Conservation (phyloP, 2,329 filamentous ascomycete species). For the Stylonectria norvegica region DNA sequence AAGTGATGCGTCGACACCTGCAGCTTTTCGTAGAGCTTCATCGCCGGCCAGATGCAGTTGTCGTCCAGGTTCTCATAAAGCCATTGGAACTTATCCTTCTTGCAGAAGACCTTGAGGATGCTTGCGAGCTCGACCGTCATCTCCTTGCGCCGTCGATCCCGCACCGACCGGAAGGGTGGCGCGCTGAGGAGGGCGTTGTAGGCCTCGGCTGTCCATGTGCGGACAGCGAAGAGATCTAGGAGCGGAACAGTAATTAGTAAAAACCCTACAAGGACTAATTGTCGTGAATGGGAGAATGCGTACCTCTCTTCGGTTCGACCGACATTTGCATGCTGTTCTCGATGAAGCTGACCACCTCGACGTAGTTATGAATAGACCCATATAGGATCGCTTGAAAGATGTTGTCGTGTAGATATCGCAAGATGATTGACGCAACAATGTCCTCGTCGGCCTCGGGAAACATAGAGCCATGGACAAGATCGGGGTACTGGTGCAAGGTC, state of each 20-base stretch:
- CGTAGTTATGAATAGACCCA: conserved; percentile 19
- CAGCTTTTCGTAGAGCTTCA: conserved; percentile 38
- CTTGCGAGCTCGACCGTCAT: conserved; percentile 29
- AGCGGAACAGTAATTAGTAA: not conserved
- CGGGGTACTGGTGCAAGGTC: conserved; percentile 27
- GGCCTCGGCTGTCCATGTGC: conserved; percentile 38
- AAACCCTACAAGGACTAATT: too few species aligned
- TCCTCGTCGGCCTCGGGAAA: conserved; percentile 39
- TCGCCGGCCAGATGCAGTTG: conserved; percentile 33
- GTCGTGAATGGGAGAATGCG: not conserved
- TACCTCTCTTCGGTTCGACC: conserved; percentile 38
- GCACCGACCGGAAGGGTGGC: conserved; percentile 26
- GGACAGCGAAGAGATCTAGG: conserved; percentile 35
- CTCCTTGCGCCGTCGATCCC: conserved; percentile 22
- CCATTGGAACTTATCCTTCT: conserved; percentile 21
- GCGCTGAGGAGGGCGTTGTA: conserved; percentile 34
- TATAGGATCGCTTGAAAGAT: conserved; percentile 36
- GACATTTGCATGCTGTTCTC: conserved; percentile 34
- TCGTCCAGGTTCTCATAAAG: conserved; percentile 25
- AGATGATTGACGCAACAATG: conserved; percentile 32
- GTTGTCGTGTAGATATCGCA: conserved; percentile 35
- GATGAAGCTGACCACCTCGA: conserved; percentile 31
- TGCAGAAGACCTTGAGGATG: conserved; percentile 28
- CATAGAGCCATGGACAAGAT: conserved; percentile 30
- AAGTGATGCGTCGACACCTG: conserved; percentile 38